Evolutionary conservation across 257 asterid species (phyloP).

Genomic region (Lycium ferocissimum): DNA sequence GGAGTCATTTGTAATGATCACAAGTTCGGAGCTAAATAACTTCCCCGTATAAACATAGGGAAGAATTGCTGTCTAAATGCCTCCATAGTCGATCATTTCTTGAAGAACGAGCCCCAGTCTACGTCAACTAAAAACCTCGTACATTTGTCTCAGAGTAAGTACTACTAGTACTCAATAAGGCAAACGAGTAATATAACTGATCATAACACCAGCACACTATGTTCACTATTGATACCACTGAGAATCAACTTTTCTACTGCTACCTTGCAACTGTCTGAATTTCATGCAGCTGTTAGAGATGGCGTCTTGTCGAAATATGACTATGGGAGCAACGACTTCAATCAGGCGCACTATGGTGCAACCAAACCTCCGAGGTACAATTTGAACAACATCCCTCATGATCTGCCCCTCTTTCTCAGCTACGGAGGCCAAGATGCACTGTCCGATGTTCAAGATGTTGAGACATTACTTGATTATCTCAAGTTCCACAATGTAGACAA

Average conservation of each 20-base stretch:
- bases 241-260: not conserved
- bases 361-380: slow-evolving; percentile 65
- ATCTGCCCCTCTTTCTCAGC: slow-evolving; percentile 78
- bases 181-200: too few species aligned
- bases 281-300: slow-evolving; percentile 65
- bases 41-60: slow-evolving; percentile 43
- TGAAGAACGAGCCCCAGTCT: slow-evolving; percentile 78
- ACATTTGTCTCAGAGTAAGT: slow-evolving; percentile 92
- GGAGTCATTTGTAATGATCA: not conserved
- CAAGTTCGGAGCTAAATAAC: not conserved
- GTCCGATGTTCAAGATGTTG: slow-evolving; percentile 73
- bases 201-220: too few species aligned
- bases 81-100: slow-evolving; percentile 61
- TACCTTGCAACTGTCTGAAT: not conserved
- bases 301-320: slow-evolving; percentile 71
- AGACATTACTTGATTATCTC: slow-evolving; percentile 60
- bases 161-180: too few species aligned
- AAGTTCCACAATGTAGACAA: slow-evolving; percentile 63
- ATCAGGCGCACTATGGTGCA: slow-evolving; percentile 67
- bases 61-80: slow-evolving; percentile 79
- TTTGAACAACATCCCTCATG: slow-evolving; percentile 64
- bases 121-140: slow-evolving; percentile 84
- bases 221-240: too few species aligned
- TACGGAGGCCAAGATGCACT: slow-evolving; percentile 86
- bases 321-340: slow-evolving; percentile 60